Evolutionary conservation across 1,284 basidiomycete genomes (phyloP).

Genomic region (Irpex sp.): DNA sequence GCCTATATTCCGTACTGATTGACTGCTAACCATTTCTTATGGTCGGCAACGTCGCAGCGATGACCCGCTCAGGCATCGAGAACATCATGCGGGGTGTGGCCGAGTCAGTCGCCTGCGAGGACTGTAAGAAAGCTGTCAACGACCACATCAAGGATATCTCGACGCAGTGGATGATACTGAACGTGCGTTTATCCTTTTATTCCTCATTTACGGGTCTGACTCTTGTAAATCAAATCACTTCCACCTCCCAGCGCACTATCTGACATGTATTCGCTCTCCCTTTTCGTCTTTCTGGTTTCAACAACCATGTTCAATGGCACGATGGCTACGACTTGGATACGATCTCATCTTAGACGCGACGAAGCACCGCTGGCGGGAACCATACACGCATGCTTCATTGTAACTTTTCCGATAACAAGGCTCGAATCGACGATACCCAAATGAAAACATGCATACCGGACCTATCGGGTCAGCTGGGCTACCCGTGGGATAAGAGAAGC

Average conservation of each 20-base stretch:
- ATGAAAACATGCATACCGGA: no score
- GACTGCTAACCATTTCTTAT: not conserved
- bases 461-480: no score
- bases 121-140: conserved; percentile 48
- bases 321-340: no score
- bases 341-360: no score
- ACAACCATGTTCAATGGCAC: no score
- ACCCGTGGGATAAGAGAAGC: no score
- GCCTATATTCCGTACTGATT: not conserved
- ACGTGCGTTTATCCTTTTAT: conserved; percentile 35
- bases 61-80: not conserved
- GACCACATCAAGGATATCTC: conserved; percentile 60
- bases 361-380: no score
- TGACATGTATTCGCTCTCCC: not conserved
- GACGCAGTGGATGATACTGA: conserved; percentile 68
- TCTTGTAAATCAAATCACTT: not conserved
- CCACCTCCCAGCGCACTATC: not conserved
- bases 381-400: no score
- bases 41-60: not conserved
- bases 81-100: not conserved
- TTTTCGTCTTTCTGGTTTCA: no score
- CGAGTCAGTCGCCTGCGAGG: conserved; percentile 26
- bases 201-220: not conserved
- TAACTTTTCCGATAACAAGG: no score
- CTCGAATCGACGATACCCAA: no score